phyloP scores from a whole-genome alignment of 306 rosid genomes.

The Acmispon strigosus region DNA sequence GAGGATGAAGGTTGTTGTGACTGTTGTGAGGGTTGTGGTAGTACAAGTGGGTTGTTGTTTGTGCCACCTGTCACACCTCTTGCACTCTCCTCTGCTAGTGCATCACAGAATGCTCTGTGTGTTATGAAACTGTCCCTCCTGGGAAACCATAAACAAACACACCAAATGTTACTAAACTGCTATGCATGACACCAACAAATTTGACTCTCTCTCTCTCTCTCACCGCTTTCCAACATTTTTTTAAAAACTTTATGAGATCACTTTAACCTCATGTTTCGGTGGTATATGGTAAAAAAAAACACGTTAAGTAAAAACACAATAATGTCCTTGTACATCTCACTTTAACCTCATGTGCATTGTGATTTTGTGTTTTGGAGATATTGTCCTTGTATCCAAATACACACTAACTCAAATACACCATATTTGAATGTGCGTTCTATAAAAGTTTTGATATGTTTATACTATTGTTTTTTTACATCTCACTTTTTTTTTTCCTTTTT shows the following conservation, averaged over 20 bases:
- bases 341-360: background rate
- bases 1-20: conserved; percentile 1
- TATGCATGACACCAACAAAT: conserved; percentile 11
- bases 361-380: too few relatives aligned
- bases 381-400: too few relatives aligned
- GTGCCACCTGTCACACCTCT: conserved; percentile 29
- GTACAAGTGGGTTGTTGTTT: conserved; percentile 34
- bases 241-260: background rate
- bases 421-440: too few relatives aligned
- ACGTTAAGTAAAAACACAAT: too few relatives aligned
- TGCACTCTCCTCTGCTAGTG: conserved; percentile 88
- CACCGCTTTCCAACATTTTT: background rate
- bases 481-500: too few relatives aligned
- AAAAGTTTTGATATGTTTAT: too few relatives aligned
- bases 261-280: background rate
- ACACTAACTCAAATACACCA: background rate
- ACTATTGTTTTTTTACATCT: too few relatives aligned
- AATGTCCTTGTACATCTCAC: too few relatives aligned
- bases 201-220: conserved; percentile 21
- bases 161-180: conserved; percentile 25
- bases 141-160: conserved; percentile 25
- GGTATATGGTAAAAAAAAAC: too few relatives aligned
- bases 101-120: conserved; percentile 99
- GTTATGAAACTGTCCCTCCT: conserved; percentile 99
- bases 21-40: conserved; percentile 28